These are phyloP conservation scores for Aphanomyces stellatus DNA, from an alignment of 352 stramenopile species.

Conservation along the genomic window DNA sequence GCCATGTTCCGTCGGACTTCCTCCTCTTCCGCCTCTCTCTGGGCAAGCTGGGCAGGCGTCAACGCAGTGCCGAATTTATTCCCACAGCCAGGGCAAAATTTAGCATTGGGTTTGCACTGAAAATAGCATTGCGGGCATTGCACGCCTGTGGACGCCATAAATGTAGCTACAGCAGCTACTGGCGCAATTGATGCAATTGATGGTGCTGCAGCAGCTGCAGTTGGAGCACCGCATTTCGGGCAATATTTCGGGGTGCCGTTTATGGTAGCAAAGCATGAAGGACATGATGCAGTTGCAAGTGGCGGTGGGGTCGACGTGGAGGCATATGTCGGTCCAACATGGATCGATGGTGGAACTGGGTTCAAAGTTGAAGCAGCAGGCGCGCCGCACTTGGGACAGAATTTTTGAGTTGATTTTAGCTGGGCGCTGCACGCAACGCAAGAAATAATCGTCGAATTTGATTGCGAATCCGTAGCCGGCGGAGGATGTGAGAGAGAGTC, in stretches of 20 bases:
- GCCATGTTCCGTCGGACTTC: slow-evolving; percentile 71
- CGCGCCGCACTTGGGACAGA: slow-evolving; percentile 15
- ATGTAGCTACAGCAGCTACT: slow-evolving; percentile 26
- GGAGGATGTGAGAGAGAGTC: too few relatives aligned
- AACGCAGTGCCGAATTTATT: slow-evolving; percentile 62
- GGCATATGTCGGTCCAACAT: too few relatives aligned
- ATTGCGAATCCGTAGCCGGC: too few relatives aligned
- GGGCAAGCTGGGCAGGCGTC: not conserved
- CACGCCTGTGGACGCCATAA: slow-evolving; percentile 29
- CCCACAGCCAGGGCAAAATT: slow-evolving; percentile 75
- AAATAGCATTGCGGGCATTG: slow-evolving; percentile 48
- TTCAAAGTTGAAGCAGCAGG: slow-evolving; percentile 19
- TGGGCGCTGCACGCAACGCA: not conserved
- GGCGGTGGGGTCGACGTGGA: too few relatives aligned
- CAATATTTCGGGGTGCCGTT: slow-evolving; percentile 70
- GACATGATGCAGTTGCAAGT: too few relatives aligned
- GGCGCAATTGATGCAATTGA: slow-evolving; percentile 22
- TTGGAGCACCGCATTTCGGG: slow-evolving; percentile 50
- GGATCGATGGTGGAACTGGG: slow-evolving; percentile 23
- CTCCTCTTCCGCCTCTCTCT: slow-evolving; percentile 37
- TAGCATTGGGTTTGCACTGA: slow-evolving; percentile 63
- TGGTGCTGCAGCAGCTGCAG: slow-evolving; percentile 15
- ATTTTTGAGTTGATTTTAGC: slow-evolving; percentile 13
- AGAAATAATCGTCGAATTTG: slow-evolving; percentile 13
- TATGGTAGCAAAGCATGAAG: slow-evolving; percentile 39